A percentile compares a stretch with the other conserved stretches of the same genome.
Evolutionary conservation across 1,284 basidiomycete genomes (phyloP).

Genomic region (Mycosarcoma mackinlayi): DNA sequence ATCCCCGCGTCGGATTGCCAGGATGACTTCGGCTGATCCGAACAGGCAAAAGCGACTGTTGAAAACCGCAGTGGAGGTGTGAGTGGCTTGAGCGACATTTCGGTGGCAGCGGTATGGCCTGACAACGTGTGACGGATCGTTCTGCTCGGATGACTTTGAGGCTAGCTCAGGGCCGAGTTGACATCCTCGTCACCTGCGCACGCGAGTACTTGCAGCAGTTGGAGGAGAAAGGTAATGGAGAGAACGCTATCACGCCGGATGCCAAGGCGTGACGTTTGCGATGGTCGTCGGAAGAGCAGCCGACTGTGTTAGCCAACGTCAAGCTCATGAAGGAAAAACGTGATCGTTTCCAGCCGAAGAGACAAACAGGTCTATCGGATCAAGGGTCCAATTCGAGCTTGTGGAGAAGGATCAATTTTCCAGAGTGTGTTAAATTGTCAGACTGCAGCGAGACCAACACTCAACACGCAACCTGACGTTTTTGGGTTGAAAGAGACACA

Average conservation of each 20-base stretch:
- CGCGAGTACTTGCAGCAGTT: too few relatives aligned
- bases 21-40: conserved; percentile 6
- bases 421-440: conserved; percentile 25
- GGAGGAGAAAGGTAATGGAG: too few relatives aligned
- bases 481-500: conserved; percentile 8
- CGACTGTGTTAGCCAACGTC: too few relatives aligned
- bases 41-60: conserved; percentile 48
- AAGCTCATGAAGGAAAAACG: too few relatives aligned
- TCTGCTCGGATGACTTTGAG: background rate
- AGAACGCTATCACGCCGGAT: too few relatives aligned
- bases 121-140: background rate
- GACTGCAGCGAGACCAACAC: conserved; percentile 36
- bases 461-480: conserved; percentile 29
- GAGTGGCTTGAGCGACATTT: conserved; percentile 51
- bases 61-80: conserved; percentile 61
- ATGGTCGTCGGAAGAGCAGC: too few relatives aligned
- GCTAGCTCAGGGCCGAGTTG: conserved; percentile 1
- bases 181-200: too few relatives aligned
- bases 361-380: conserved; percentile 7
- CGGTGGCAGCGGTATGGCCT: background rate
- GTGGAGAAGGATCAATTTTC: conserved; percentile 14
- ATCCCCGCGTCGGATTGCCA: background rate
- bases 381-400: conserved; percentile 9
- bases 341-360: too few relatives aligned
- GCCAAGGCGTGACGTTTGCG: too few relatives aligned